Percentiles rank a stretch among this genome's conserved stretches.
These are phyloP conservation scores for Byssoonygena ceratinophila DNA, from an alignment of 2,329 filamentous ascomycete genomes.

Conservation along the genomic window DNA sequence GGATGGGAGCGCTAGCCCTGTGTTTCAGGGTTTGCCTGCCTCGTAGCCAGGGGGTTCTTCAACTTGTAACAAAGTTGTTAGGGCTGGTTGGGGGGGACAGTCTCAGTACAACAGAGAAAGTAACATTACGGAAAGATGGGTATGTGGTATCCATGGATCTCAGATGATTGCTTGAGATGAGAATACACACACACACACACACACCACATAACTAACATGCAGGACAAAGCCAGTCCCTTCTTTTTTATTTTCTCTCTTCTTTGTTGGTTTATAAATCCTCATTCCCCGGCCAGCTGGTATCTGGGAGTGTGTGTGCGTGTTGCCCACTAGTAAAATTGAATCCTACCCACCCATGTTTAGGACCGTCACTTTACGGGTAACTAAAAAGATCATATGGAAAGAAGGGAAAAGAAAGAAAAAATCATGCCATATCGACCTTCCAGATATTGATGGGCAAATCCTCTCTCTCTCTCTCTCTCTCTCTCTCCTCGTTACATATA, in stretches of 20 bases:
- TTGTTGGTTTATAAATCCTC: not conserved
- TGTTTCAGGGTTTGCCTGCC: slow-evolving; percentile 10
- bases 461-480: too few species aligned
- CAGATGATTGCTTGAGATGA: too few species aligned
- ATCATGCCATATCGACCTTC: not conserved
- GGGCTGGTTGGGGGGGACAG: slow-evolving; percentile 7
- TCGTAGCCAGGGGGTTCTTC: slow-evolving; percentile 5
- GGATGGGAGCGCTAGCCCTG: slow-evolving; percentile 7
- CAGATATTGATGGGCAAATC: not conserved
- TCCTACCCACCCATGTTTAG: slow-evolving; percentile 7
- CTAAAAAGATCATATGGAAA: too few species aligned
- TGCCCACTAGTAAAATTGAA: slow-evolving; percentile 10
- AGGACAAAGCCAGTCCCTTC: not conserved
- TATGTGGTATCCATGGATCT: too few species aligned
- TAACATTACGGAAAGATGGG: not conserved
- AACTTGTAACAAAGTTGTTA: not conserved
- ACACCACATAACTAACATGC: not conserved
- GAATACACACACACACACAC: too few species aligned
- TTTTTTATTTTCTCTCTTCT: not conserved
- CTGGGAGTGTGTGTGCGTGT: slow-evolving; percentile 2
- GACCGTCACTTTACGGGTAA: slow-evolving; percentile 3
- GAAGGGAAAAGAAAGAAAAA: too few species aligned
- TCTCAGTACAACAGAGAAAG: slow-evolving; percentile 4
- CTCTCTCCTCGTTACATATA: too few species aligned
- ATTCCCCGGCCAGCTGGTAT: not conserved